phyloP scores from a whole-genome alignment of 2,329 filamentous ascomycete genomes.

The Periconia sp. region DNA sequence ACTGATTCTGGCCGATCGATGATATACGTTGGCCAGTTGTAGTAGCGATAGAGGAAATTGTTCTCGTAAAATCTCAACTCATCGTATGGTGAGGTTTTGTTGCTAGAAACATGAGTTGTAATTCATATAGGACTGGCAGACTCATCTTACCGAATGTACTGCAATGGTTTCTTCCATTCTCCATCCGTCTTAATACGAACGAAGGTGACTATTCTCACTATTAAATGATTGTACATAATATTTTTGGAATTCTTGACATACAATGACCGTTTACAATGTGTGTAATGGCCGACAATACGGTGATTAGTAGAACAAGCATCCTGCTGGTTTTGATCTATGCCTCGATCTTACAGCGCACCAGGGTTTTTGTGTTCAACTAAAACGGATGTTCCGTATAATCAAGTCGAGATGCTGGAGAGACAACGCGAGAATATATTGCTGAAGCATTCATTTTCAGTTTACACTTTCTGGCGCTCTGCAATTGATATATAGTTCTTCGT shows the following conservation, averaged over 20 bases:
- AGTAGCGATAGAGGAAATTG: not conserved
- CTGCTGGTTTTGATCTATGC: not conserved
- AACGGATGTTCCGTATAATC: not conserved
- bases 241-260: not conserved
- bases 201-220: not conserved
- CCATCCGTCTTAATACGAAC: constrained; percentile 1
- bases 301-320: not conserved
- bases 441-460: not conserved
- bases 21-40: constrained; percentile 6
- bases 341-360: not conserved
- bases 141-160: not conserved
- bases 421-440: not conserved
- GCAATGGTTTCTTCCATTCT: not conserved
- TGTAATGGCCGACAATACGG: not conserved
- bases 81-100: not conserved
- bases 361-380: too few relatives aligned
- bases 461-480: not conserved
- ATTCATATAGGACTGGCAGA: not conserved
- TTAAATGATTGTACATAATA: not conserved
- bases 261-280: not conserved
- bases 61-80: not conserved
- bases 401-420: not conserved
- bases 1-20: constrained; percentile 11
- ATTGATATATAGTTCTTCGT: not conserved
- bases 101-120: not conserved